A percentile compares a stretch with the other conserved stretches of the same genome.
These are phyloP conservation scores for Tulasnella sp. DNA, from an alignment of 768 basidiomycete genomes.

Conservation along the genomic window DNA sequence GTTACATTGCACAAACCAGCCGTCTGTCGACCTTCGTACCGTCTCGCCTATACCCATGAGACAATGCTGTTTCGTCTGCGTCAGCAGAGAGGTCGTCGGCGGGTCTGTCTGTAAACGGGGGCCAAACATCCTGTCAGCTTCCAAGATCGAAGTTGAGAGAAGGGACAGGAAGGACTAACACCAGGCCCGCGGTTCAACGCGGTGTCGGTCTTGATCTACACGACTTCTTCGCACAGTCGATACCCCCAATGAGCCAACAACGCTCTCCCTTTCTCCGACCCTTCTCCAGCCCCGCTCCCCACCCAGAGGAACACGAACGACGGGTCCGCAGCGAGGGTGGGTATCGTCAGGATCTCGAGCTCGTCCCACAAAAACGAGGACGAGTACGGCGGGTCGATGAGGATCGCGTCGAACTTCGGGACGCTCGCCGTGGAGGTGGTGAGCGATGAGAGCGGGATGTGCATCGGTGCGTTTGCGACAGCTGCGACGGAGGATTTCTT, in stretches of 20 bases:
- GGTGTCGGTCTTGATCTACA: constrained; percentile 92
- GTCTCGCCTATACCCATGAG: constrained; percentile 96
- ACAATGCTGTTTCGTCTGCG: constrained; percentile 89
- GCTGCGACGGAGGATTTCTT: constrained; percentile 68
- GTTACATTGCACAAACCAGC: constrained; percentile 97
- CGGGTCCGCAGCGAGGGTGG: constrained; percentile 75
- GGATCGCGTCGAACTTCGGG: too few species aligned
- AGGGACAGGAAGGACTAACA: too few species aligned
- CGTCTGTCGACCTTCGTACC: constrained; percentile 89
- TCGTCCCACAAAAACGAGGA: too few species aligned
- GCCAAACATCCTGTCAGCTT: too few species aligned
- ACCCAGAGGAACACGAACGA: constrained; percentile 91
- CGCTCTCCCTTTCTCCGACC: too few species aligned
- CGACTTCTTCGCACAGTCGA: constrained; percentile 91
- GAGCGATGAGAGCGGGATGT: constrained; percentile 55
- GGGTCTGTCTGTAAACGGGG: too few species aligned
- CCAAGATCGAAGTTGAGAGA: too few species aligned
- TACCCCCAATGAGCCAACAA: constrained; percentile 97
- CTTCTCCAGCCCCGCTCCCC: too few species aligned
- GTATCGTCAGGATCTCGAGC: constrained; percentile 69
- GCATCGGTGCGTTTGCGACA: constrained; percentile 60
- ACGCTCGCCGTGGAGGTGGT: too few species aligned
- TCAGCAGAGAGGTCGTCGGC: too few species aligned
- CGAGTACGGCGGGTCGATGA: too few species aligned
- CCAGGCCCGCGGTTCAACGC: too few species aligned